Conservation (phyloP, 495 filamentous ascomycete species). For the Penicillium herquei region DNA sequence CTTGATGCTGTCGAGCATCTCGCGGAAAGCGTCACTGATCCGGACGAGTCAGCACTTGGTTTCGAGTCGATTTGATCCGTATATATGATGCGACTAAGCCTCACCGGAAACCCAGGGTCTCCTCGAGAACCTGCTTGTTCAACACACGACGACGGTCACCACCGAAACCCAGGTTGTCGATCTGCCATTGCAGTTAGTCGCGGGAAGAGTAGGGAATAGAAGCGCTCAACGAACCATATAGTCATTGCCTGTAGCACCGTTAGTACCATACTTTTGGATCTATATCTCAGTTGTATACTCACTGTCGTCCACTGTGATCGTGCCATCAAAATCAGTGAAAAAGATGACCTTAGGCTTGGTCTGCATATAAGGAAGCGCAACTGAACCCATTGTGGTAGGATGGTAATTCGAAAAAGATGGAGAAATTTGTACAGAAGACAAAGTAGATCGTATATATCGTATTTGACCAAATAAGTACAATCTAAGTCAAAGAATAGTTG, state of each 20-base stretch:
- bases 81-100: background rate
- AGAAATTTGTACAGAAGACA: background rate
- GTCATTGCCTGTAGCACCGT: constrained; percentile 68
- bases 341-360: constrained; percentile 83
- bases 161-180: constrained; percentile 88
- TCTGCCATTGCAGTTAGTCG: constrained; percentile 43
- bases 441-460: background rate
- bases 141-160: constrained; percentile 57
- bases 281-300: constrained; percentile 22
- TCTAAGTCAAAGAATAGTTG: too few relatives aligned
- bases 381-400: constrained; percentile 35
- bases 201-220: background rate
- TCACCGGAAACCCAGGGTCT: constrained; percentile 68
- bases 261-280: constrained; percentile 9
- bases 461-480: background rate
- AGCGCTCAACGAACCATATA: constrained; percentile 56
- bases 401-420: background rate
- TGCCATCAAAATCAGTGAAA: constrained; percentile 97
- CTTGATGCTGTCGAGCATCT: constrained; percentile 81
- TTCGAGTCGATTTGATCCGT: too few relatives aligned
- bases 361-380: constrained; percentile 48
- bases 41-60: background rate
- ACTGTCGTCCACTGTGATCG: constrained; percentile 87
- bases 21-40: constrained; percentile 72
- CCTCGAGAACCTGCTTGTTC: constrained; percentile 70